Evolutionary conservation across 1,284 basidiomycete species (phyloP), one percentile per base, ranked within the genome.

Genomic region (Fomitopsis schrenkii): DNA sequence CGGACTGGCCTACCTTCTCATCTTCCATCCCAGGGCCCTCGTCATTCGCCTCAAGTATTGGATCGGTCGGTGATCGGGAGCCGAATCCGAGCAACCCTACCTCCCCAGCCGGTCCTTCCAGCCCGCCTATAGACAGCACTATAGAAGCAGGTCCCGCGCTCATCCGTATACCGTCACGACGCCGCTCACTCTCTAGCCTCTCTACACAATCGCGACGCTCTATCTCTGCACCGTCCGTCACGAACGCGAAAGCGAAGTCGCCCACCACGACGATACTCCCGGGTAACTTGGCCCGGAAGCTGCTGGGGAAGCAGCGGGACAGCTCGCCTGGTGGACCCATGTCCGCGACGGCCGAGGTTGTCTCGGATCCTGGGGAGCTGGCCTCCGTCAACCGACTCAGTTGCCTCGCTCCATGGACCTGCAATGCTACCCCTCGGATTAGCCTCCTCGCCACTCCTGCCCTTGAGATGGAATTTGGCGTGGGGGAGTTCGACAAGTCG

Each of bases 131-230:
- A 36, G 64, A 65, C 22, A 50, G 22, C n/a, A 55, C 57, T 19
- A 58, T 63, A 19, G 65, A 59, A 42, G 52, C 62, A 17, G 35
- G 63, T n/a, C 55, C 60, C 28, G 46, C 60, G 12, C 44, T 71
- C 59, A 53, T 57, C 44, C 71, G 66, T 56, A 60, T 69, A 17
- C 76, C 79, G 28, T 76, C 78, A 7, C 81, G 85, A 52, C 77
- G 80, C 52, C 82, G 80, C 35, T 88, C 89, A 5, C 76, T 85
- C 15, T 86, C 88, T 57, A 82, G 75, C 70, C 66, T 86, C 26
- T 82, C 83, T 59, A 67, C 74, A 40, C 77, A 73, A 48, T 81
- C 83, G 57, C 74, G 75, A 22, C 74, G 73, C 36, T 80, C 79
- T 12, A 68, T 79, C 55, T 74, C 80, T 48, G 74, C 79, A 19